Base-by-base conservation (phyloP, 2,329 filamentous ascomycete species). In the Aaosphaeria arxii region DNA sequence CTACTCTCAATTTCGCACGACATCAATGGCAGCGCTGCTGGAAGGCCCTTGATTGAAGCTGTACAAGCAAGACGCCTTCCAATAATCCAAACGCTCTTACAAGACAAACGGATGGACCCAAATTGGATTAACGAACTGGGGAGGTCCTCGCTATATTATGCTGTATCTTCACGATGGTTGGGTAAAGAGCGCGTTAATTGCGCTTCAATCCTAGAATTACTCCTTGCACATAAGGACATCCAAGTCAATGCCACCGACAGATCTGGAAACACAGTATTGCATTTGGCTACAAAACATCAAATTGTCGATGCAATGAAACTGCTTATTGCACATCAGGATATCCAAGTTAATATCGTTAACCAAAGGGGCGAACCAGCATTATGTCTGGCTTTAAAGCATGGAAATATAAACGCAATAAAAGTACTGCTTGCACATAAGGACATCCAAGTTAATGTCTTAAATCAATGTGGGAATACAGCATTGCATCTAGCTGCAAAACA, bases 381-480 rank as follows among this genome's bases (percentile, higher is more conserved):
- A 28, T 32, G 40, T 35, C 9, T 43, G 7, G 51, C 51, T n/a
- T 46, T 42, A 7, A 6, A 5, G 28, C 11, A 17, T 32, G 40
- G 41, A 5, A 7, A 44, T 13, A 7, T 44, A 17, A 42, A 48
- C 5, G 35, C 47, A 6, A 24, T 50, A 6, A n/a, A n/a, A 29
- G n/a, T 42, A 11, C 43, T 49, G 1, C 40, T 49, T 17, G 11
- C 33, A 7, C 9, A 29, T 6, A 13, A 30, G 13, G 44, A 46
- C n/a, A 42, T 35, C 29, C 9, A 32, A n/a, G 39, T 42, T 1
- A 46, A 46, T 33, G 7, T 2, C 3, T 39, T 7, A 40, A 40
- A 17, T 40, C 39, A 7, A 40, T 17, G 7, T 7, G 7, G 7
- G 7, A 7, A 40, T 17, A 6, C 6, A 2, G 17, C 17, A 24